These are phyloP conservation scores for Gyromitra esculenta DNA, from an alignment of 2,329 filamentous ascomycete genomes.

Conservation along the genomic window DNA sequence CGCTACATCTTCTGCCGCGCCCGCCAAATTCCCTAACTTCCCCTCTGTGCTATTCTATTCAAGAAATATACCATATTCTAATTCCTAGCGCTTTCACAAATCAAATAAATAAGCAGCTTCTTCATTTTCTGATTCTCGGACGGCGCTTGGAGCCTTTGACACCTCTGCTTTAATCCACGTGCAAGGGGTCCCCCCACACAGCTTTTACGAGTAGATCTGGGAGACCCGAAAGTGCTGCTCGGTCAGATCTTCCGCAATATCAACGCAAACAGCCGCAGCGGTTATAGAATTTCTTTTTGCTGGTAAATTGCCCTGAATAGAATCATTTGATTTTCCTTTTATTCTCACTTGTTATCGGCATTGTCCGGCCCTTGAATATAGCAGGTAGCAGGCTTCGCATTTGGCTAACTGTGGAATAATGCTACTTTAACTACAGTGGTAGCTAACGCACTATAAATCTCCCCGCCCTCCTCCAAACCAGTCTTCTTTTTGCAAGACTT, in stretches of 20 bases:
- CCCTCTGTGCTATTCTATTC: conserved; percentile 6
- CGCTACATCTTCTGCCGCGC: conserved; percentile 11
- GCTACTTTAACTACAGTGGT: conserved; percentile 17
- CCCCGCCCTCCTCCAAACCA: conserved; percentile 1
- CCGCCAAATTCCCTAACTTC: conserved; percentile 9
- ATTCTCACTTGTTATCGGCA: conserved; percentile 25
- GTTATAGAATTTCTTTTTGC: conserved; percentile 26
- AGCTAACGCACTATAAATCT: conserved; percentile 20
- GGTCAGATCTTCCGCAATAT: conserved; percentile 36
- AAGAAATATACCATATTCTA: not conserved
- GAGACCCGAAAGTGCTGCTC: conserved; percentile 20
- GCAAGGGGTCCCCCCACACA: conserved; percentile 29
- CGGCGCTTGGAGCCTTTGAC: conserved; percentile 20
- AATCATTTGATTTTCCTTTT: not conserved
- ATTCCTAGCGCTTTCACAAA: conserved; percentile 8
- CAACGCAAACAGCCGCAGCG: conserved; percentile 22
- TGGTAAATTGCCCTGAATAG: conserved; percentile 32
- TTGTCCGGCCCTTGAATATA: conserved; percentile 19
- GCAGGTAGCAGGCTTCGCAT: not conserved
- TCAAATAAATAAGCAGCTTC: conserved; percentile 1
- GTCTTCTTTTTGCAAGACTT: conserved; percentile 17
- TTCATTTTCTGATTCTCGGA: not conserved
- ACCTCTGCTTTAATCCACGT: conserved; percentile 28
- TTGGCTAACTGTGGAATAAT: conserved; percentile 32
- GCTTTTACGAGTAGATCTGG: conserved; percentile 41